Conservation (phyloP, 179 eudicot species). For the Beta lomatogona region DNA sequence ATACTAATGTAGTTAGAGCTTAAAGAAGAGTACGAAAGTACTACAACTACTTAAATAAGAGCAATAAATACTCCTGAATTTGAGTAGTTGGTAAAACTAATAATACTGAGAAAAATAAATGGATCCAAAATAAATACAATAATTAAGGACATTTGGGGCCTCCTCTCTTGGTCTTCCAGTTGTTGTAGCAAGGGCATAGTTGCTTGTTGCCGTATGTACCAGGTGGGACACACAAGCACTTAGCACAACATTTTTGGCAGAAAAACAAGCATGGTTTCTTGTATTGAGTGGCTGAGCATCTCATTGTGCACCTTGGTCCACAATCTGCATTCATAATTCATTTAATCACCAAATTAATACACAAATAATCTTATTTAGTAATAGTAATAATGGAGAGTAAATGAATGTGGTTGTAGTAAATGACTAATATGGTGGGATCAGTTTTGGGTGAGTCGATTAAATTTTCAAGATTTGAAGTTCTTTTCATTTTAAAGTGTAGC, state of each 20-base stretch:
- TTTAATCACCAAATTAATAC: not conserved
- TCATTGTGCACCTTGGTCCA: slow-evolving; percentile 41
- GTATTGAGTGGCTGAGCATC: slow-evolving; percentile 64
- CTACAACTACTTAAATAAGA: not conserved
- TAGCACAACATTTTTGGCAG: slow-evolving; percentile 60
- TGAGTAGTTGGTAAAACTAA: not conserved
- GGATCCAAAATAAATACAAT: not conserved
- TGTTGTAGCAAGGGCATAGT: slow-evolving; percentile 71
- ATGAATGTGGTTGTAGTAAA: too few species aligned
- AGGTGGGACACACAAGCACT: slow-evolving; percentile 71
- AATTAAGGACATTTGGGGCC: slow-evolving; percentile 74
- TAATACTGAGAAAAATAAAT: not conserved
- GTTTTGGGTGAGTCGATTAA: too few species aligned
- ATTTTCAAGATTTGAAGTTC: too few species aligned
- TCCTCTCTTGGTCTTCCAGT: slow-evolving; percentile 78
- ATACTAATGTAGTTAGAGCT: not conserved
- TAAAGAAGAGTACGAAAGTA: not conserved
- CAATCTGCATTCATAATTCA: slow-evolving; percentile 37
- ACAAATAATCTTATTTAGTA: not conserved
- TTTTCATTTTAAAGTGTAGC: too few species aligned
- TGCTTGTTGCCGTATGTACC: slow-evolving; percentile 75
- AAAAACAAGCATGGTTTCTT: slow-evolving; percentile 69
- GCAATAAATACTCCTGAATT: not conserved
- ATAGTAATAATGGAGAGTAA: too few species aligned
- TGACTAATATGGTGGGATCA: too few species aligned